These are phyloP conservation scores for Paecilomyces variotii DNA, from an alignment of 2,329 filamentous ascomycete species.

Conservation along the genomic window DNA sequence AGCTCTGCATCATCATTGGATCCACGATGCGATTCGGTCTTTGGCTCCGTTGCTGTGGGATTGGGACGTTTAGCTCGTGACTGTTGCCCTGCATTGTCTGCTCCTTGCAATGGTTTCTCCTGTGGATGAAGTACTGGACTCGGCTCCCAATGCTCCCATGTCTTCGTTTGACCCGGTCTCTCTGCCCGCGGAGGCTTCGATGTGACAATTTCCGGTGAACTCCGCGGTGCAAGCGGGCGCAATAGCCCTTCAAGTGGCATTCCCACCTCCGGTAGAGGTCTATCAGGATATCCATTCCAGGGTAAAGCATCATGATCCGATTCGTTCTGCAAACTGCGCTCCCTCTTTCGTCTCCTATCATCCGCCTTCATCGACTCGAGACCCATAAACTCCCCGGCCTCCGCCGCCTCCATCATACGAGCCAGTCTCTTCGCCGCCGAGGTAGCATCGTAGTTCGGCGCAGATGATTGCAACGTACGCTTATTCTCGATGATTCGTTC, in stretches of 20 bases:
- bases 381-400: slow-evolving; percentile 35
- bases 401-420: slow-evolving; percentile 37
- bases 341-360: background rate
- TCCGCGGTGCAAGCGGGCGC: background rate
- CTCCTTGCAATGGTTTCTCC: background rate
- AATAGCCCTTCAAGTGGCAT: background rate
- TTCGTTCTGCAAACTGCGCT: background rate
- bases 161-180: background rate
- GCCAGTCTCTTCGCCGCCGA: slow-evolving; percentile 28
- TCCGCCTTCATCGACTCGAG: slow-evolving; percentile 27
- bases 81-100: background rate
- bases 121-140: background rate
- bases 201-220: background rate
- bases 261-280: background rate
- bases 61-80: background rate
- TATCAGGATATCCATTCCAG: background rate
- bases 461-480: slow-evolving; percentile 31
- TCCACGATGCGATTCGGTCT: background rate
- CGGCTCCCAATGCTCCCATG: background rate
- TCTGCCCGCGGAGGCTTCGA: background rate
- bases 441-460: slow-evolving; percentile 34
- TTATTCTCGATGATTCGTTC: slow-evolving; percentile 39
- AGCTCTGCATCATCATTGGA: background rate
- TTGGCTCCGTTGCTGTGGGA: background rate
- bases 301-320: background rate